These are phyloP conservation scores for Crepidotus variabilis DNA, from an alignment of 768 basidiomycete genomes.

Conservation along the genomic window DNA sequence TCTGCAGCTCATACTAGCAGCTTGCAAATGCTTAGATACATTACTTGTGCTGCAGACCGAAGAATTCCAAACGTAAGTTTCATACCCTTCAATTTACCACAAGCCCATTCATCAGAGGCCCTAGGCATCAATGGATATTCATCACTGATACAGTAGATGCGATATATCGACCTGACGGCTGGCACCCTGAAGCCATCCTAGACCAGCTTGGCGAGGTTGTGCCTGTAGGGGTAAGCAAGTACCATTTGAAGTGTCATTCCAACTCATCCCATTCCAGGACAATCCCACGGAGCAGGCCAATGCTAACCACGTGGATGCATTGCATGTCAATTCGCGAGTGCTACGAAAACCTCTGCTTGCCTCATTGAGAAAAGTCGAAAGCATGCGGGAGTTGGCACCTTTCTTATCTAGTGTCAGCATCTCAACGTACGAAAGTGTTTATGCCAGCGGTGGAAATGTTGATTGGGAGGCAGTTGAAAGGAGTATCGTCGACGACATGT, in stretches of 20 bases:
- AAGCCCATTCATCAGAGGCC: slow-evolving; percentile 7
- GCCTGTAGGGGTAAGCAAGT: slow-evolving; percentile 37
- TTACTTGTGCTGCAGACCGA: slow-evolving; percentile 92
- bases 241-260: not conserved
- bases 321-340: slow-evolving; percentile 34
- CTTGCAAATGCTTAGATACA: slow-evolving; percentile 92
- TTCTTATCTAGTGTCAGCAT: slow-evolving; percentile 93
- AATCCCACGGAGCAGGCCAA: slow-evolving; percentile 8
- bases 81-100: not conserved
- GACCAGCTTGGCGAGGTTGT: slow-evolving; percentile 87
- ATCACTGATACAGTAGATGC: slow-evolving; percentile 97
- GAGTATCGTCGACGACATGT: slow-evolving; percentile 82
- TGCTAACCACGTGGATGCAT: slow-evolving; percentile 21
- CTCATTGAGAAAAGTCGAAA: slow-evolving; percentile 69
- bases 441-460: slow-evolving; percentile 72
- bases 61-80: slow-evolving; percentile 89
- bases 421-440: slow-evolving; percentile 86
- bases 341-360: slow-evolving; percentile 76
- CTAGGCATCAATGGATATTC: slow-evolving; percentile 96
- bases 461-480: slow-evolving; percentile 91
- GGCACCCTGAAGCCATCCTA: slow-evolving; percentile 83
- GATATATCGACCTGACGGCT: slow-evolving; percentile 80
- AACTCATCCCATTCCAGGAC: not conserved
- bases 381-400: slow-evolving; percentile 78
- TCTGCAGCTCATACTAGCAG: slow-evolving; percentile 77